Evolutionary conservation across 257 asterid genomes (phyloP), one percentile per base, ranked within the genome.

Genomic region (Plectranthus barbatus): DNA sequence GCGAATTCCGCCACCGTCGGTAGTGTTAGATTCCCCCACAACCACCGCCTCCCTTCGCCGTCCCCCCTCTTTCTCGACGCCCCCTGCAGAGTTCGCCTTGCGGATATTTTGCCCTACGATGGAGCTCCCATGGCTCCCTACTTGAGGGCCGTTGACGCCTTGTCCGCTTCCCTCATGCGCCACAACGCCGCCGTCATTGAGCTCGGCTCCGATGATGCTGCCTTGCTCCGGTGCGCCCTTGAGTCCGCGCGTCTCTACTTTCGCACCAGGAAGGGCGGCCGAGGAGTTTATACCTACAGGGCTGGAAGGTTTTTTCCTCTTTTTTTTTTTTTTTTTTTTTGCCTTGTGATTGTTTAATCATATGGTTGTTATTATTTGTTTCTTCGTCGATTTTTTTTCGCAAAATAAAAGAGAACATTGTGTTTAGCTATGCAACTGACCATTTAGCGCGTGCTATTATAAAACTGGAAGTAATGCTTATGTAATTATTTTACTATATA

Each of bases 161-260:
- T 92, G 68, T 87, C 97, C 7, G 68, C 84, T 53, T 92, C 99
- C 31, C 95, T 92, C 67, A 76, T 66, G 81, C 79, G 96, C 79
- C 79, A 82, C 81, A 92, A 89, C 85, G 97, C 99, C 6, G 99
- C 95, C 0, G 84, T 92, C 21, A 82, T 92, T 64, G 94, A 86
- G 78, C 87, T 92, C 4, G 77, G 74, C 29, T 40, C 77, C 7
- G 81, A 82, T 11, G 97, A 90, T 11, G 85, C 93, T 7, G 80
- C 94, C 29, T 57, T 92, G 73, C 77, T 92, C 57, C 87, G 95
- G 26, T 92, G 96, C 73, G 96, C 91, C 29, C 72, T 92, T 17
- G 96, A 90, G 56, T 76, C 95, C 10, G 76, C 88, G 13, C 86
- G 96, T 37, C 79, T 86, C 52, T 89, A 72, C 64, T 82, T 87